phyloP scores from a whole-genome alignment of 495 filamentous ascomycete species.

The Penicillium macrosclerotiorum region DNA sequence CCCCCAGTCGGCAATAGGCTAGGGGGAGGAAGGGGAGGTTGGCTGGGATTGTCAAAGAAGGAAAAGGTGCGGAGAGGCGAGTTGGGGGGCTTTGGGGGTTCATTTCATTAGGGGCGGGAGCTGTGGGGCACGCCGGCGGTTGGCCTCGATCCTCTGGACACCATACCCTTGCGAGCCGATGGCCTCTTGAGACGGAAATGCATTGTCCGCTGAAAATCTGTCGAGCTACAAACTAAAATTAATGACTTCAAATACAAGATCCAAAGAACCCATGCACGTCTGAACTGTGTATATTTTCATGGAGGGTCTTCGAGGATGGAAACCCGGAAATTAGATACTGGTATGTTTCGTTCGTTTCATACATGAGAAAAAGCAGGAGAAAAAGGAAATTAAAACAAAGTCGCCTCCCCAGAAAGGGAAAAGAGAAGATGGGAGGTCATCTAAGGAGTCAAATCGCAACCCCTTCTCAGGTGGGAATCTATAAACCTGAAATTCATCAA shows the following conservation, averaged over 20 bases:
- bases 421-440: too few relatives aligned
- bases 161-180: not conserved
- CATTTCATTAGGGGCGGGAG: slow-evolving; percentile 9
- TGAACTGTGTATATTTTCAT: not conserved
- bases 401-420: too few relatives aligned
- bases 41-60: not conserved
- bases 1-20: too few relatives aligned
- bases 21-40: too few relatives aligned
- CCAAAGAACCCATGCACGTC: not conserved
- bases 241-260: not conserved
- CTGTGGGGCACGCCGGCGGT: slow-evolving; percentile 11
- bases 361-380: slow-evolving; percentile 1
- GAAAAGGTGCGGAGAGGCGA: slow-evolving; percentile 5
- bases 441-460: too few relatives aligned
- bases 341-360: not conserved
- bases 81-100: not conserved
- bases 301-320: not conserved
- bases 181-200: too few relatives aligned
- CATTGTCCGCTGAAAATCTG: too few relatives aligned
- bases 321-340: slow-evolving; percentile 2
- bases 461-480: not conserved
- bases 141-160: not conserved
- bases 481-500: slow-evolving; percentile 4
- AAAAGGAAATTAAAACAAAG: too few relatives aligned
- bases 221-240: not conserved